Evolutionary conservation across 768 basidiomycete genomes (phyloP), one percentile per base, ranked within the genome.

Genomic region (Kwoniella shandongensis): DNA sequence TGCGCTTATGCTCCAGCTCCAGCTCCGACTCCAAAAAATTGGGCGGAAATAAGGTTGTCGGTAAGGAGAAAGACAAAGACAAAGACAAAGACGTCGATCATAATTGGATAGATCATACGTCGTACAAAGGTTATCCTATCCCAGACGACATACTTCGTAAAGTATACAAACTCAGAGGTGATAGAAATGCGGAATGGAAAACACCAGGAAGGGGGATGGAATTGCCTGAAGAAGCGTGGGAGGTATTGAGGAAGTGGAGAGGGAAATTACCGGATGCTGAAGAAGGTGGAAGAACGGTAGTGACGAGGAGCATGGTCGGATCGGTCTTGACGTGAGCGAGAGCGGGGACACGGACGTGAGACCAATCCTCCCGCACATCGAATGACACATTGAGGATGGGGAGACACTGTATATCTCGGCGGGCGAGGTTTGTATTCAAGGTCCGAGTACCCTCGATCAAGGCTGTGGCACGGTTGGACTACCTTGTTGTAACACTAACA

Each of bases 71-170:
- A 30, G 20, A 48, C 29, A 26, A 35, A 17, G 30, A 48, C 36
- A 20, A n/a, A 12, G 23, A 30, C 15, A 12, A 38, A 23, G 32
- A 23, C 5, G 39, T 22, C 3, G 49, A 58, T 25, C 36, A 45
- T 32, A n/a, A 48, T 44, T 58, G 56, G 56, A 41, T 51, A 17
- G 49, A 58, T 45, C 56, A 58, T 20, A 51, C 49, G 27, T 50
- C 48, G 1, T 58, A 44, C 18, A 44, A 25, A 30, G 50, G 44
- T 23, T 46, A 26, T 18, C 36, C 49, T 1, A 27, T 58, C 27
- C 49, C 56, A 23, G 41, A 40, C 18, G 35, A 23, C 6, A 51
- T 58, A 7, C n/a, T 58, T 13, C 35, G 38, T n/a, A 58, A 39
- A 40, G 36, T 51, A 3, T 58, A 58, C 41, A 57, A 50, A 41